phyloP scores from a whole-genome alignment of 2,329 filamentous ascomycete species.

The Aspergillus ustus region DNA sequence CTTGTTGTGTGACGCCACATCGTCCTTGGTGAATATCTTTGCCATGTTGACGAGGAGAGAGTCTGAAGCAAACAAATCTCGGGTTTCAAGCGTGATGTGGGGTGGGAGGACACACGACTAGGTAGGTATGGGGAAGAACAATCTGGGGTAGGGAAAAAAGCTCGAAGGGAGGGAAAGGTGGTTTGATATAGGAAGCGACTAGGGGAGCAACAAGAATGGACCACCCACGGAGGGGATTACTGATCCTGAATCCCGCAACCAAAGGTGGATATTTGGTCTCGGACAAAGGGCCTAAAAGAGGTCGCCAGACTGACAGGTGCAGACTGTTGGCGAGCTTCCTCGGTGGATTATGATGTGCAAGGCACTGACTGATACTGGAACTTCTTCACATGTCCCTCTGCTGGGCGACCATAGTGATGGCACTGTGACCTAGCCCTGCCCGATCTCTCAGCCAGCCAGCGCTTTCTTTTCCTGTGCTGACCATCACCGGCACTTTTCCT shows the following conservation, averaged over 20 bases:
- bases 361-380: background rate
- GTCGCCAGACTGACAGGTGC: background rate
- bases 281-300: constrained; percentile 13
- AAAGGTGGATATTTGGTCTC: constrained; percentile 13
- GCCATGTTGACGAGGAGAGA: constrained; percentile 66
- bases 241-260: constrained; percentile 1
- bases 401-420: background rate
- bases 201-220: constrained; percentile 8
- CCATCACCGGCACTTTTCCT: constrained; percentile 5
- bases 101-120: background rate
- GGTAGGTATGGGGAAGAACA: constrained; percentile 13
- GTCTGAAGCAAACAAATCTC: background rate
- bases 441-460: background rate
- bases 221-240: constrained; percentile 2
- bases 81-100: background rate
- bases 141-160: constrained; percentile 19
- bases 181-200: constrained; percentile 25
- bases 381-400: constrained; percentile 12
- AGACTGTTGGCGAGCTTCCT: constrained; percentile 1
- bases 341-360: constrained; percentile 7
- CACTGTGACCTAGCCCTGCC: background rate
- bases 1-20: constrained; percentile 93
- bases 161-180: constrained; percentile 7
- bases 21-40: constrained; percentile 79
- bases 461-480: background rate